Evolutionary conservation across 2,329 filamentous ascomycete species (phyloP).

Genomic region (Aspergillus sp.): DNA sequence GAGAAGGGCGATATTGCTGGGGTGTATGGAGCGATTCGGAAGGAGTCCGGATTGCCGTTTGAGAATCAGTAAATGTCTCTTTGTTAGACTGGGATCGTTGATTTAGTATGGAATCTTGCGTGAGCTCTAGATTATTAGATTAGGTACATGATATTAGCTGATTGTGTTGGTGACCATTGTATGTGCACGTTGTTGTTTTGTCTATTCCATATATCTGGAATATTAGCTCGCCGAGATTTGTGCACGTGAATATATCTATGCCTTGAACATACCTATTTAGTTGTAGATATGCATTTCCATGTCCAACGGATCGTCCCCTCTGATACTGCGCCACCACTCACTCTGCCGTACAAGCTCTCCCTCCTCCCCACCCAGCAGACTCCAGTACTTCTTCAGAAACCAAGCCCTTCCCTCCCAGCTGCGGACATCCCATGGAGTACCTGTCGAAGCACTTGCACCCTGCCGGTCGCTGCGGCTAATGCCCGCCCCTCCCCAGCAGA

Average conservation of each 20-base stretch:
- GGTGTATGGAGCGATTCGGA: conserved; percentile 77
- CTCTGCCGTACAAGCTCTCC: conserved; percentile 33
- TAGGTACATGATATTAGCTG: too few relatives aligned
- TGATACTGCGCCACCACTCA: conserved; percentile 21
- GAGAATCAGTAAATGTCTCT: conserved; percentile 53
- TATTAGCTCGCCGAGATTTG: too few relatives aligned
- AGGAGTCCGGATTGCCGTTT: conserved; percentile 72
- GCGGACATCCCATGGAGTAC: conserved; percentile 46
- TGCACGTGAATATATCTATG: too few relatives aligned
- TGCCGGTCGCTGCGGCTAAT: conserved; percentile 14
- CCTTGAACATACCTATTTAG: too few relatives aligned
- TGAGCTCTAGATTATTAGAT: too few relatives aligned
- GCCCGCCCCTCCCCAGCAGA: conserved; percentile 19
- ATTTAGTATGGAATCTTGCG: too few relatives aligned
- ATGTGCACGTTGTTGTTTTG: too few relatives aligned
- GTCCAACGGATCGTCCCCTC: conserved; percentile 16
- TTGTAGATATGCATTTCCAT: neutral
- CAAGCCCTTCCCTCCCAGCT: conserved; percentile 47
- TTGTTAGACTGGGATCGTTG: too few relatives aligned
- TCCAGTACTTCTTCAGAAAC: conserved; percentile 46
- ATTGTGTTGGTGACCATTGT: too few relatives aligned
- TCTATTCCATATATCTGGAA: too few relatives aligned
- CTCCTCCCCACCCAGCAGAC: conserved; percentile 36
- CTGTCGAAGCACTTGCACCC: conserved; percentile 22
- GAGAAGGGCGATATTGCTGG: conserved; percentile 74